Percentiles rank a stretch among this genome's conserved stretches.
Conservation (phyloP, 192 early-diverging fungal genomes). For the Mortierella antarctica region DNA sequence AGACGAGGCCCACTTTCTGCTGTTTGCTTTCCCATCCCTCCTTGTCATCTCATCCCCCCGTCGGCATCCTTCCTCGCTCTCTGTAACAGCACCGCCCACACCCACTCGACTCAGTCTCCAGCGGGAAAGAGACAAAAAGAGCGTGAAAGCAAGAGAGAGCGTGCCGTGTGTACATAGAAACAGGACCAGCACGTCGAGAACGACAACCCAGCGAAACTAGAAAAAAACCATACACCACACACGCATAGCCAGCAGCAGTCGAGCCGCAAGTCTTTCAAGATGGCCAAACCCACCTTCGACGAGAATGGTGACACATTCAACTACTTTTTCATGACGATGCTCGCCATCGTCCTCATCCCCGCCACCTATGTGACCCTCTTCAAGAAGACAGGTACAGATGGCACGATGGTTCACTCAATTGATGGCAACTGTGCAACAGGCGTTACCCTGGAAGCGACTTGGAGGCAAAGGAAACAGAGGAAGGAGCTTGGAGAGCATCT, state of each 20-base stretch:
- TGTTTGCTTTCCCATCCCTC: neutral
- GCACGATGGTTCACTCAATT: no score
- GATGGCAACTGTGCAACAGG: no score
- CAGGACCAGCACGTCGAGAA: neutral
- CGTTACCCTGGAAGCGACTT: no score
- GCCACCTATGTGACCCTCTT: slow-evolving; percentile 67
- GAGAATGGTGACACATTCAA: slow-evolving; percentile 94
- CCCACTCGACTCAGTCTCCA: neutral
- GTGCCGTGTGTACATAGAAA: neutral
- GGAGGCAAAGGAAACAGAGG: no score
- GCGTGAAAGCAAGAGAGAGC: no score
- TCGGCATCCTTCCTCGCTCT: neutral
- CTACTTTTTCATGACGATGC: slow-evolving; percentile 90
- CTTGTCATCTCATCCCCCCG: neutral
- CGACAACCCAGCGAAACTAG: neutral
- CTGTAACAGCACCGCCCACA: neutral
- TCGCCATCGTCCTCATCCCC: slow-evolving; percentile 86
- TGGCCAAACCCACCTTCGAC: slow-evolving; percentile 91
- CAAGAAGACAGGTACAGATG: slow-evolving; percentile 47
- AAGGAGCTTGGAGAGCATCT: no score
- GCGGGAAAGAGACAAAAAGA: neutral
- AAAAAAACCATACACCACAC: no score
- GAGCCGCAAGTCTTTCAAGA: neutral
- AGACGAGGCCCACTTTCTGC: neutral
- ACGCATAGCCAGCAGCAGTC: no score